Evolutionary conservation across 2,329 filamentous ascomycete genomes (phyloP), one percentile per base, ranked within the genome.

Genomic region (Diplodia corticola): DNA sequence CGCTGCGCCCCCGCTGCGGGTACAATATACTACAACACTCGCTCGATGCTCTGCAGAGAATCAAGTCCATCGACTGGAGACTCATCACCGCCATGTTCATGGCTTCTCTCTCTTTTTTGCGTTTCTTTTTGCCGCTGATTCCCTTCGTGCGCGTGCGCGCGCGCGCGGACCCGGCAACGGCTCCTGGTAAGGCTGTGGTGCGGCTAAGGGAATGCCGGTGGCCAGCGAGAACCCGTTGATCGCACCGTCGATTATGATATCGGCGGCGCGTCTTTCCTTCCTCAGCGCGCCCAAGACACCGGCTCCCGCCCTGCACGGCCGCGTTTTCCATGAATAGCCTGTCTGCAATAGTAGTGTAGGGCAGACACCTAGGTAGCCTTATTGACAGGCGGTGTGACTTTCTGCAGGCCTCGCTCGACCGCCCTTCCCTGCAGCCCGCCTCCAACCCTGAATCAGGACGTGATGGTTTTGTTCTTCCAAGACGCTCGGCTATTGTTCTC

Each of bases 361-460:
- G 44, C 26, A 33, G 24, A n/a, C 7, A n/a, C 35, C 30, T n/a
- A n/a, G n/a, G n/a, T n/a, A 30, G 22, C n/a, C 26, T 35, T 60
- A 48, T 40, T 60, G 55, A 60, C 57, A 61, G 44, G 57, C 57
- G 40, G 57, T 61, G 40, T 61, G 37, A 61, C 33, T 13, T 22
- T 9, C 6, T 35, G 7, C 2, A 33, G 9, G 30, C 22, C 26
- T n/a, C n/a, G n/a, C n/a, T n/a, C n/a, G n/a, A n/a, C n/a, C n/a
- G n/a, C n/a, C n/a, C n/a, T n/a, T n/a, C n/a, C n/a, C n/a, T n/a
- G n/a, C n/a, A n/a, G n/a, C 37, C n/a, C 40, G 40, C n/a, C 40
- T 44, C 40, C 40, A n/a, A 10, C 33, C 33, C 33, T 35, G 33
- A 35, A 35, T 35, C 33, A 35, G 33, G 33, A 3, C 33, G 33